These are phyloP conservation scores for Cyclotella sp. DNA, from an alignment of 108 stramenopile genomes.

Conservation along the genomic window DNA sequence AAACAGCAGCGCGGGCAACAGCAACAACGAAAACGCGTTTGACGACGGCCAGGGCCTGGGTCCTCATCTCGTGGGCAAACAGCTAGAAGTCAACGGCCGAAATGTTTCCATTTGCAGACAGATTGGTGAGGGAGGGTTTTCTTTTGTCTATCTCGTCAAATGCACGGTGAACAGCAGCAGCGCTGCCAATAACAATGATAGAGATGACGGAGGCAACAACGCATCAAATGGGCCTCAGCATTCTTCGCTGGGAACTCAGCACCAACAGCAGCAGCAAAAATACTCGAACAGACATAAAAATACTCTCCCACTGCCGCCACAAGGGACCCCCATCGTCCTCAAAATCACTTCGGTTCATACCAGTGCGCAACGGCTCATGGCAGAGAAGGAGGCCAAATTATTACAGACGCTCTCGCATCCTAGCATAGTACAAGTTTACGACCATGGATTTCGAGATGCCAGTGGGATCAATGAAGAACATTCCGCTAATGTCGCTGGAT, in stretches of 20 bases:
- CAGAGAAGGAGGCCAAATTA: slow-evolving; percentile 88
- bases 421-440: slow-evolving; percentile 72
- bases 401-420: slow-evolving; percentile 71
- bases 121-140: slow-evolving; percentile 95
- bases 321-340: slow-evolving; percentile 63
- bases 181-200: slow-evolving; percentile 9
- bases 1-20: slow-evolving; percentile 3
- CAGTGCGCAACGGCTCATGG: slow-evolving; percentile 74
- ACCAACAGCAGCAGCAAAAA: slow-evolving; percentile 22
- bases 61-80: slow-evolving; percentile 72
- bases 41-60: slow-evolving; percentile 63
- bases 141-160: slow-evolving; percentile 89
- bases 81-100: slow-evolving; percentile 59
- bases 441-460: slow-evolving; percentile 58
- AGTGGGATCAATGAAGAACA: background rate
- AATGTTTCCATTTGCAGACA: slow-evolving; percentile 60
- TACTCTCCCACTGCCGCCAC: slow-evolving; percentile 1
- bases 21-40: slow-evolving; percentile 11
- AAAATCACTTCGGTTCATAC: slow-evolving; percentile 86
- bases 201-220: slow-evolving; percentile 16
- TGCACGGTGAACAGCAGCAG: slow-evolving; percentile 24
- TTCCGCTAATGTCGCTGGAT: background rate
- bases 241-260: background rate
- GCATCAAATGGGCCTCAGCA: slow-evolving; percentile 1
- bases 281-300: slow-evolving; percentile 4